Evolutionary conservation across 768 basidiomycete species (phyloP).

Genomic region (Filobasidium wieringae): DNA sequence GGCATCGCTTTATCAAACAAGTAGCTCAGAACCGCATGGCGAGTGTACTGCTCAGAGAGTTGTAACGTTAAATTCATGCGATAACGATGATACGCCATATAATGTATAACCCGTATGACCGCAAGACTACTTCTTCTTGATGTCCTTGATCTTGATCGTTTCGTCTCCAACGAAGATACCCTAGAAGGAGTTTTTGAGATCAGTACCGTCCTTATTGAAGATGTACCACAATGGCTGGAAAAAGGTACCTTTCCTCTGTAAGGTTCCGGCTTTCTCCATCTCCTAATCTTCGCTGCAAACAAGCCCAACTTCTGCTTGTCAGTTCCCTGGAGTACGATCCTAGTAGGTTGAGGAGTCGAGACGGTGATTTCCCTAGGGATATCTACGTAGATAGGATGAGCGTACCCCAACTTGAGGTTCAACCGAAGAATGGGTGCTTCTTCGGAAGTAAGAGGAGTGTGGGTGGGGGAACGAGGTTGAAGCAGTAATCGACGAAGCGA

Average conservation of each 20-base stretch:
- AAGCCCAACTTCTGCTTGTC: constrained; percentile 80
- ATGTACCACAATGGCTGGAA: neutral
- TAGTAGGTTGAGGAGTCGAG: constrained; percentile 68
- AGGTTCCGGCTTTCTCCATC: constrained; percentile 80
- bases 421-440: constrained; percentile 46
- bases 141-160: constrained; percentile 75
- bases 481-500: constrained; percentile 16
- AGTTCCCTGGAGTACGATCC: constrained; percentile 66
- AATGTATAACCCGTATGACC: too few relatives aligned
- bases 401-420: constrained; percentile 85
- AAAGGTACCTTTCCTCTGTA: constrained; percentile 83
- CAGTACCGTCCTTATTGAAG: neutral
- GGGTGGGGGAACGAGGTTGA: neutral
- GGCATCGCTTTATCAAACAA: too few relatives aligned
- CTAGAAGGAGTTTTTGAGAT: constrained; percentile 40
- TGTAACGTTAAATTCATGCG: too few relatives aligned
- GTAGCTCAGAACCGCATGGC: too few relatives aligned
- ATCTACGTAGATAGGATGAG: constrained; percentile 71
- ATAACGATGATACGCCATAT: too few relatives aligned
- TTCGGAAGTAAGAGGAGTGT: constrained; percentile 46
- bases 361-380: constrained; percentile 71
- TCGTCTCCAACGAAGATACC: constrained; percentile 92
- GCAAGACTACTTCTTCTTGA: constrained; percentile 77
- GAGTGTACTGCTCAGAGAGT: too few relatives aligned
- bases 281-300: constrained; percentile 75